Evolutionary conservation across 768 basidiomycete genomes (phyloP), one percentile per base, ranked within the genome.

Genomic region (Neoboletus magnificus): DNA sequence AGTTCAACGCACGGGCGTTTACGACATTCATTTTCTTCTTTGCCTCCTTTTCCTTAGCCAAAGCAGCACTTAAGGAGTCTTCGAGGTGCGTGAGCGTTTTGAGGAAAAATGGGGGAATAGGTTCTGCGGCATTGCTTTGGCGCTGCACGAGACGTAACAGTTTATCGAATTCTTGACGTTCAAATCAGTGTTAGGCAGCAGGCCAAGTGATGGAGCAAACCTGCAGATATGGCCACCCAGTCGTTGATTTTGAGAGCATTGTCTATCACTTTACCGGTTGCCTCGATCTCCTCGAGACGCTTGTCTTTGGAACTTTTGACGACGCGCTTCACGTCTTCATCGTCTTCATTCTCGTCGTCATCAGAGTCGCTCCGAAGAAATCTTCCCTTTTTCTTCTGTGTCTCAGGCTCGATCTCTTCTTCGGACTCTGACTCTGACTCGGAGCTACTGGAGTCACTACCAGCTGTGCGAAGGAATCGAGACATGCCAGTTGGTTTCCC

Each of bases 21-120:
- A 82, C 87, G 2, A 93, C 89, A 62, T 94, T 96, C 87, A 95
- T 92, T 76, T 97, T 98, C 76, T 98, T 97, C 76, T 91, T 90
- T 11, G 92, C 71, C 56, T 89, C 87, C 72, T 95, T 96, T 73
- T 97, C 94, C 70, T 91, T 91, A 11, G 86, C 77, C 41, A 91
- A 73, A 7, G 92, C 84, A 25, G 73, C 76, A 61, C 84, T 87
- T 62, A 97, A 74, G 11, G 91, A 84, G 23, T 77, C 71, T 62
- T 98, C 97, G 36, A 98, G 83, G 62, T 77, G 83, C 53, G 77
- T 72, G 45, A 91, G 81, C 32, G 84, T 87, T 67, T 82, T 87
- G 67, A 92, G 78, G 75, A 85, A 95, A 68, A 95, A 87, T 2
- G 91, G 84, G 33, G 97, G 92, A 41, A 95, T 81, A 20, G 90